These are phyloP conservation scores for Evansstolkia leycettana DNA, from an alignment of 495 filamentous ascomycete species.

Conservation along the genomic window DNA sequence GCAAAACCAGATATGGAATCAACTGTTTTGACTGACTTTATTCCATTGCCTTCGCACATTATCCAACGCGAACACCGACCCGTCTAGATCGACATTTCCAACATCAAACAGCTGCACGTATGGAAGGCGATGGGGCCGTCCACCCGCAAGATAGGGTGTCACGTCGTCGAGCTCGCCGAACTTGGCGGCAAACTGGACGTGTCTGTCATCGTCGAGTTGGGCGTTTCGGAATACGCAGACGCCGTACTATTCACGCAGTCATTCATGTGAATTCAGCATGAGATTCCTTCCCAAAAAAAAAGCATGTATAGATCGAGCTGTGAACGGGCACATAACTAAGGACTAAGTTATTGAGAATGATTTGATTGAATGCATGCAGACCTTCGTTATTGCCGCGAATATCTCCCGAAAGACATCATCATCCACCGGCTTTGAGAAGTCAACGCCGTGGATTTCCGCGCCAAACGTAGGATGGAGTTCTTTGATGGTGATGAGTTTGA, in stretches of 20 bases:
- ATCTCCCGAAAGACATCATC: constrained; percentile 31
- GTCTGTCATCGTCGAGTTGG: constrained; percentile 34
- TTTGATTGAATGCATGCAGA: constrained; percentile 7
- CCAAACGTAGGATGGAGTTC: constrained; percentile 38
- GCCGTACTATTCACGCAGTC: constrained; percentile 42
- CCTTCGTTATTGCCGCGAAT: constrained; percentile 34
- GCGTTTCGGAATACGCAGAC: constrained; percentile 43
- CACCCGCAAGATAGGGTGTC: constrained; percentile 34
- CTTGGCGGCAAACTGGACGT: constrained; percentile 39
- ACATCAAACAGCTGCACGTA: constrained; percentile 46
- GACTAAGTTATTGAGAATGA: too few relatives aligned
- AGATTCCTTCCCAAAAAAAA: too few relatives aligned
- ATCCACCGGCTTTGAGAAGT: constrained; percentile 26
- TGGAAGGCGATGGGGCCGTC: constrained; percentile 33
- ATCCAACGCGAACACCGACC: constrained; percentile 8
- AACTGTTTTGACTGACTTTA: too few relatives aligned
- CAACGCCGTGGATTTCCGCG: constrained; percentile 37
- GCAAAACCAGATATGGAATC: too few relatives aligned
- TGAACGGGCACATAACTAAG: not conserved
- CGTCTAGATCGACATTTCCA: constrained; percentile 37
- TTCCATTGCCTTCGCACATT: too few relatives aligned
- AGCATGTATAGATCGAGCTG: too few relatives aligned
- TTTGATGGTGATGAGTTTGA: too few relatives aligned
- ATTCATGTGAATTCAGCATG: too few relatives aligned
- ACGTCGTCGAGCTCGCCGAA: constrained; percentile 50